These are phyloP conservation scores for Podaxis mareebaensis DNA, from an alignment of 768 basidiomycete species.

Conservation along the genomic window DNA sequence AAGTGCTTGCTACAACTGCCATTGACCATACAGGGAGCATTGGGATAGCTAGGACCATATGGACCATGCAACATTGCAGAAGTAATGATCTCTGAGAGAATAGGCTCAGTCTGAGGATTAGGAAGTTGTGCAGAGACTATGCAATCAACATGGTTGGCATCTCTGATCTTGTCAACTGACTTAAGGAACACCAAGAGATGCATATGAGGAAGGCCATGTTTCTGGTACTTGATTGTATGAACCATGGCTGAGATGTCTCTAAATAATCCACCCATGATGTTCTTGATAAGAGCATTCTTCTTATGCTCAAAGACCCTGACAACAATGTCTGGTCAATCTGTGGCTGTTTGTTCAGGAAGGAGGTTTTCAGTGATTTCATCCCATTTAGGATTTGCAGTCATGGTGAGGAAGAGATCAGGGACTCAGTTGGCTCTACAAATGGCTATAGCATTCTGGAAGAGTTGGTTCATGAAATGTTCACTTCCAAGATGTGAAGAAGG, in stretches of 20 bases:
- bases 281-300: slow-evolving; percentile 35
- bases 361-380: slow-evolving; percentile 40
- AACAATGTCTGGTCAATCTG: slow-evolving; percentile 51
- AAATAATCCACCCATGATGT: slow-evolving; percentile 40
- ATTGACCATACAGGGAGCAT: slow-evolving; percentile 42
- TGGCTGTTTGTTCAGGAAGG: slow-evolving; percentile 36
- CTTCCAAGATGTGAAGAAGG: slow-evolving; percentile 32
- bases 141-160: slow-evolving; percentile 38
- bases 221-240: slow-evolving; percentile 56
- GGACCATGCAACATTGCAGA: slow-evolving; percentile 50
- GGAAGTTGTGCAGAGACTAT: slow-evolving; percentile 44
- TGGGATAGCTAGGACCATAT: slow-evolving; percentile 35
- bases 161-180: slow-evolving; percentile 30
- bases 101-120: slow-evolving; percentile 36
- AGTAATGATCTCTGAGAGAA: slow-evolving; percentile 40
- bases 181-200: slow-evolving; percentile 49
- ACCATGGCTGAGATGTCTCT: slow-evolving; percentile 42
- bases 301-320: slow-evolving; percentile 47
- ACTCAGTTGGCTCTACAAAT: slow-evolving; percentile 34
- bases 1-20: slow-evolving; percentile 43
- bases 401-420: slow-evolving; percentile 47
- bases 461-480: slow-evolving; percentile 38
- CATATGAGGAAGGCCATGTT: slow-evolving; percentile 52
- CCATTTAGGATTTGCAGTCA: slow-evolving; percentile 52
- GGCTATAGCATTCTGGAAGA: slow-evolving; percentile 44